phyloP scores from a whole-genome alignment of 2,329 filamentous ascomycete genomes.

The Orbilia javanica region DNA sequence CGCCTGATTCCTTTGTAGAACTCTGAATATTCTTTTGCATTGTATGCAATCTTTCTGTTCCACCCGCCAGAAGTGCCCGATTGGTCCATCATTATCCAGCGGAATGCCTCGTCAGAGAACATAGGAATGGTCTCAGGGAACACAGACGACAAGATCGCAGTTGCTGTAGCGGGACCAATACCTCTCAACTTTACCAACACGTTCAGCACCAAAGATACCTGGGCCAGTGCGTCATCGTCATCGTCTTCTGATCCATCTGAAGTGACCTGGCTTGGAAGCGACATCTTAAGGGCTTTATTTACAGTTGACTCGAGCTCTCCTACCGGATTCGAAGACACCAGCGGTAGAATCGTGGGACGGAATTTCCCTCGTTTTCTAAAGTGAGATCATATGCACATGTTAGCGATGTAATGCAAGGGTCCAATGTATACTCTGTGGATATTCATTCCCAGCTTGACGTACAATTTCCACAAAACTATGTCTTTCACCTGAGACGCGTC shows the following conservation, averaged over 20 bases:
- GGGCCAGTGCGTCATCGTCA: slow-evolving; percentile 61
- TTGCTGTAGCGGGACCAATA: slow-evolving; percentile 83
- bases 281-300: slow-evolving; percentile 34
- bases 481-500: slow-evolving; percentile 38
- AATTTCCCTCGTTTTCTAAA: slow-evolving; percentile 69
- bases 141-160: slow-evolving; percentile 77
- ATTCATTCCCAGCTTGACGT: not conserved
- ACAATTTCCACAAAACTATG: slow-evolving; percentile 54
- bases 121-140: slow-evolving; percentile 74
- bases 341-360: slow-evolving; percentile 67
- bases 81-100: slow-evolving; percentile 75
- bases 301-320: slow-evolving; percentile 68
- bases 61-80: slow-evolving; percentile 66
- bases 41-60: slow-evolving; percentile 75
- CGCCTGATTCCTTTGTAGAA: slow-evolving; percentile 66
- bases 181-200: slow-evolving; percentile 75
- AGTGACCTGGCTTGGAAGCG: slow-evolving; percentile 59
- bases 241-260: slow-evolving; percentile 70
- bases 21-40: slow-evolving; percentile 75
- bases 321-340: slow-evolving; percentile 72
- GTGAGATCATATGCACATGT: not conserved
- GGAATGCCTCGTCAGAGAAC: slow-evolving; percentile 83
- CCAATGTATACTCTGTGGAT: not conserved
- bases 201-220: slow-evolving; percentile 68
- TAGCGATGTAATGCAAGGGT: not conserved